Conservation (phyloP, 352 stramenopile genomes). For the Phytophthora lateralis region DNA sequence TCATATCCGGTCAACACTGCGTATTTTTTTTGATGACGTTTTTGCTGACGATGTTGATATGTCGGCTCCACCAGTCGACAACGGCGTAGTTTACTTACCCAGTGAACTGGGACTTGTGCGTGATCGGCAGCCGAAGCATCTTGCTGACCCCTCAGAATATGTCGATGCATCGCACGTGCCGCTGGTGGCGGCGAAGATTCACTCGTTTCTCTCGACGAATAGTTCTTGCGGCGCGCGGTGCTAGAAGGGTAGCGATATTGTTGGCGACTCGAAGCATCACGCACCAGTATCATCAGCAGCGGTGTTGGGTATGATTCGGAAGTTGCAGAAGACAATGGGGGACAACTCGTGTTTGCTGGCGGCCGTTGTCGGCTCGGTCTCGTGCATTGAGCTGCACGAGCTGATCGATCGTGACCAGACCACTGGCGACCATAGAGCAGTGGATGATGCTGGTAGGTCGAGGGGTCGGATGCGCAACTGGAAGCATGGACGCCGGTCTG, state of each 20-base stretch:
- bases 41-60: neutral
- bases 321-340: slow-evolving; percentile 56
- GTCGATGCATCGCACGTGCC: slow-evolving; percentile 52
- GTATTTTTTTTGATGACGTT: slow-evolving; percentile 9
- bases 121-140: neutral
- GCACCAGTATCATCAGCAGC: slow-evolving; percentile 18
- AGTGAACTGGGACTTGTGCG: neutral
- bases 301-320: slow-evolving; percentile 60
- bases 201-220: slow-evolving; percentile 33
- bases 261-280: neutral
- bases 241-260: slow-evolving; percentile 32
- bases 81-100: slow-evolving; percentile 15
- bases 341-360: slow-evolving; percentile 74
- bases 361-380: slow-evolving; percentile 46
- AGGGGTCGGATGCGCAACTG: slow-evolving; percentile 37
- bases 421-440: slow-evolving; percentile 1
- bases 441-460: slow-evolving; percentile 9
- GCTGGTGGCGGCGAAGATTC: slow-evolving; percentile 51
- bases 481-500: slow-evolving; percentile 41
- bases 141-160: slow-evolving; percentile 53
- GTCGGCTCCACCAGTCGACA: slow-evolving; percentile 7
- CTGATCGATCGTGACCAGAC: slow-evolving; percentile 46
- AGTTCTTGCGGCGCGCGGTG: slow-evolving; percentile 43
- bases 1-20: slow-evolving; percentile 29
- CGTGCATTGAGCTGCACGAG: slow-evolving; percentile 49